Evolutionary conservation across 495 filamentous ascomycete genomes (phyloP).

Genomic region (Daldinia concentrica): DNA sequence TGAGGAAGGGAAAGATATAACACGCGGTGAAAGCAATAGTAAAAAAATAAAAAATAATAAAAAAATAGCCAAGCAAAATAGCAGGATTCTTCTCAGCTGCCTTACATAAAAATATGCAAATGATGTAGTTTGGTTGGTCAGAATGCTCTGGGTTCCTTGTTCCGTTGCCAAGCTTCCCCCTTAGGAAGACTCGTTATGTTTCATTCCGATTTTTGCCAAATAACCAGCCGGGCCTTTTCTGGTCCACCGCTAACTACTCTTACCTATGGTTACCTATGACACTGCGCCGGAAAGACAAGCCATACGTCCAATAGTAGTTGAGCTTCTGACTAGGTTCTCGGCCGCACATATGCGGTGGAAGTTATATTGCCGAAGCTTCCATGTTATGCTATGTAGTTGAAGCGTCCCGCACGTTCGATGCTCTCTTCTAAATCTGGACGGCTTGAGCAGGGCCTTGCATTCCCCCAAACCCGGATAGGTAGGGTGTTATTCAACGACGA

Average conservation of each 20-base stretch:
- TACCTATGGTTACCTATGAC: not conserved
- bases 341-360: conserved; percentile 25
- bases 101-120: conserved; percentile 28
- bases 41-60: not conserved
- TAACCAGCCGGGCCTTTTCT: conserved; percentile 41
- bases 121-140: conserved; percentile 15
- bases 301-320: conserved; percentile 17
- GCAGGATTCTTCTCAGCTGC: not conserved
- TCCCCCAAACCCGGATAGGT: conserved; percentile 26
- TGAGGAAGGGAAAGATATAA: not conserved
- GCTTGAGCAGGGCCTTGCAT: not conserved
- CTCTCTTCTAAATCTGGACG: conserved; percentile 11
- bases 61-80: not conserved
- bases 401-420: not conserved
- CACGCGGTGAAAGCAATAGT: not conserved
- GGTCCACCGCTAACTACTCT: conserved; percentile 6
- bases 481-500: conserved; percentile 11
- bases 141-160: not conserved
- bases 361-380: conserved; percentile 29
- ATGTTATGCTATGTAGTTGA: too few species aligned
- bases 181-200: conserved; percentile 23
- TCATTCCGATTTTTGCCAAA: conserved; percentile 43
- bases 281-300: not conserved
- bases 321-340: not conserved
- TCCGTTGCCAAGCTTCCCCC: conserved; percentile 15